Conservation (phyloP, 169 alveolate species). For the Pseudocohnilembus persalinus region DNA sequence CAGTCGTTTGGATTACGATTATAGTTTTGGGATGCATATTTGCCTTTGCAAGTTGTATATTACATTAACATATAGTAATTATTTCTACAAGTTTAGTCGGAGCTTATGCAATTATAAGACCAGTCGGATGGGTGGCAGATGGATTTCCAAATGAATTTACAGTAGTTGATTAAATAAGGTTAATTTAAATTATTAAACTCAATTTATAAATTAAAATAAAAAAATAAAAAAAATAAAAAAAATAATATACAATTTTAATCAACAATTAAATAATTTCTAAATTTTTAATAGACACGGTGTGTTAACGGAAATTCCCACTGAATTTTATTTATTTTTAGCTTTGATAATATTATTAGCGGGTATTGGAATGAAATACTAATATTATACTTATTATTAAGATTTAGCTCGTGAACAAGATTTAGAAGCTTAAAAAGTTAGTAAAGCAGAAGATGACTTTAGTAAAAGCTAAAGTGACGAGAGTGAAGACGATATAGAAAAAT, state of each 20-base stretch:
- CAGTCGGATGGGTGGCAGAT: conserved; percentile 18
- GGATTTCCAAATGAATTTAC: conserved; percentile 24
- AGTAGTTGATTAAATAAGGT: conserved; percentile 6
- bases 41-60: background rate
- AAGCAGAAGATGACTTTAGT: no score
- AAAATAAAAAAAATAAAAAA: no score
- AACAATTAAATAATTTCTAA: background rate
- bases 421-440: no score
- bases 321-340: conserved; percentile 18
- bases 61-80: conserved; percentile 6
- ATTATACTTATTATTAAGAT: no score
- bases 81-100: conserved; percentile 17
- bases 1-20: conserved; percentile 12
- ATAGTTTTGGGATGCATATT: background rate
- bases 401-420: no score
- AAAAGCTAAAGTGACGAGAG: no score
- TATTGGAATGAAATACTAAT: conserved; percentile 11
- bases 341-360: conserved; percentile 2
- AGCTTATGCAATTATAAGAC: conserved; percentile 8
- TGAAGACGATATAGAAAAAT: no score
- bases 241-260: no score
- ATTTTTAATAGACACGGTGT: conserved; percentile 4
- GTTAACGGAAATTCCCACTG: conserved; percentile 2
- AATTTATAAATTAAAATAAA: no score
- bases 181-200: no score